Base-by-base conservation (phyloP, 2,329 filamentous ascomycete genomes). In the Alternaria postmessia region DNA sequence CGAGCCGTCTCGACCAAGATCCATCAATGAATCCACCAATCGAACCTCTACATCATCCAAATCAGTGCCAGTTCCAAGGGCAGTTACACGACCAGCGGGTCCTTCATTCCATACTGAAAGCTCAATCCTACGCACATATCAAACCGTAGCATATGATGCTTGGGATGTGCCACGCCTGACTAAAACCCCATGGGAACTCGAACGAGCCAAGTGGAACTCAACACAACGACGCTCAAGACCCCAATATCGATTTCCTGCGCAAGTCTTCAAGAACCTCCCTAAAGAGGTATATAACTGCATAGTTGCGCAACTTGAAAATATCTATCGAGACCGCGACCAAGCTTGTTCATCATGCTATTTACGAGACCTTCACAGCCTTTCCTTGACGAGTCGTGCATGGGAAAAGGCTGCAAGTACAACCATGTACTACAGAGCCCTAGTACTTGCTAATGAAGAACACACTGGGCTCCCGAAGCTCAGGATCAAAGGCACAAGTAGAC, bases 331-430 rank as follows among this genome's bases (percentile, higher is more conserved):
- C 32, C 64, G 68, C 16, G 59, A 71, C 4, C 66, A 69, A 22
- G 78, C 83, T 34, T 87, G 86, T 69, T 76, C 82, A 44, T 82
- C 83, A 54, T 87, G 85, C 66, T 85, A 84, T 62, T 79, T 86
- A 63, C 80, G 80, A 56, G 86, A 88, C 69, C 71, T 88, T 20
- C 80, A 81, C 63, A 81, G 81, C 48, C 75, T 88, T 30, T 81
- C 84, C 48, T 72, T 87, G 62, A 85, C 84, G 18, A 86, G 83
- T 64, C 84, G 84, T 54, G 75, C 80, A n/a, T 88, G 86, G 86
- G 82, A 86, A 65, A 82, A 80, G 62, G 81, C 81, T 14, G 84
- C 85, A 11, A 81, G 81, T 65, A 76, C 77, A 52, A 78, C 78
- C 66, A 74, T 88, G 82, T 87, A 87, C 66, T 78, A 78, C 51